Evolutionary conservation across 495 filamentous ascomycete species (phyloP), one percentile per base, ranked within the genome.

Genomic region (Bombardia bombarda): DNA sequence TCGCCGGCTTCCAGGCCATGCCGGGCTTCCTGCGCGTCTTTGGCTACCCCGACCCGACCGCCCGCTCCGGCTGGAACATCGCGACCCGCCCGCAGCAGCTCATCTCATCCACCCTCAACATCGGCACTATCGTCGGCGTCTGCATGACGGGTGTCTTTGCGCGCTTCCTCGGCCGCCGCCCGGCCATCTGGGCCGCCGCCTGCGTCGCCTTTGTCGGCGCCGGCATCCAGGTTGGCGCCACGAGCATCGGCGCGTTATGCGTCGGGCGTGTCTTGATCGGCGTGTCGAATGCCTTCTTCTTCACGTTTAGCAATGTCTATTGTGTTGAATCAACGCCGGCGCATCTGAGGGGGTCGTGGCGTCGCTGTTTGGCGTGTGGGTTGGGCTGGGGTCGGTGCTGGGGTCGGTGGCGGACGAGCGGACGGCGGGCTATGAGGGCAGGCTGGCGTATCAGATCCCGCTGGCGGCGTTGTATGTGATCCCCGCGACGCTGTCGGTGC

Each of bases 1-100:
- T 80, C 35, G 75, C 69, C 10, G 69, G 74, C 43, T 61, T 79
- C 9, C 75, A 79, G 47, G 77, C 75, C 17, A 79, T 79, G 74
- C 49, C 69, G 12, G 75, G 75, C 2, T 80, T 79, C 49, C 58
- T 79, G 21, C 45, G 68, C 47, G 68, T 70, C 44, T 55, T 56
- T 43, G 53, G 52, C 7, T 37, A 52, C 25, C 30, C 20, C 4
- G 41, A 44, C 18, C 45, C 45, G 0, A 18, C 21, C 0, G 28
- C 23, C 3, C 44, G 40, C 2, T 41, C 21, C 42, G 35, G 0
- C 41, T 55, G 0, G 32, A 38, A 20, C 43, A n/a, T 20, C 31
- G 23, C 32, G 56, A 62, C 0, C 24, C 66, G 63, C 24, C 59
- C 68, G 10, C 74, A 77, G 40, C 75, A 72, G 52, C 67, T 66